These are phyloP conservation scores for Ramaria sp. DNA, from an alignment of 768 basidiomycete genomes.

Conservation along the genomic window DNA sequence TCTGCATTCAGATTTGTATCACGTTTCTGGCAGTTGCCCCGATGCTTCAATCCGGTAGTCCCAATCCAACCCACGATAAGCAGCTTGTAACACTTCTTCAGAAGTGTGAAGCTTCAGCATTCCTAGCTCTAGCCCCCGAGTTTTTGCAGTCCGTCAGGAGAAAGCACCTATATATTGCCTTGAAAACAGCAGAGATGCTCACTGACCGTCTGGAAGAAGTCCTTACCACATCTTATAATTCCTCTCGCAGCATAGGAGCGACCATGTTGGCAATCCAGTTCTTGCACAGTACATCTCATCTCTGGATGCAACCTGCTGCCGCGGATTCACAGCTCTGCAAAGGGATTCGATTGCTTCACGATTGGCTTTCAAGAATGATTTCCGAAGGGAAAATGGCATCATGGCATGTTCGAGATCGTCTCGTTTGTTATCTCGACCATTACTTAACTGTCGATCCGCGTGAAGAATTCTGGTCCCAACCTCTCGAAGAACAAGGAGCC, in stretches of 20 bases:
- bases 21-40: constrained; percentile 54
- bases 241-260: constrained; percentile 40
- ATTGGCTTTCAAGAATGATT: constrained; percentile 41
- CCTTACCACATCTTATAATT: constrained; percentile 37
- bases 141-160: constrained; percentile 45
- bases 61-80: constrained; percentile 51
- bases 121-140: constrained; percentile 46
- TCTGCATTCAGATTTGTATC: constrained; percentile 30
- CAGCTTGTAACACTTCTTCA: constrained; percentile 44
- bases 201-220: constrained; percentile 43
- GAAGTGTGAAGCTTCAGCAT: constrained; percentile 38
- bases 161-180: constrained; percentile 41
- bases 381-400: constrained; percentile 31
- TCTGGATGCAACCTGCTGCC: constrained; percentile 32
- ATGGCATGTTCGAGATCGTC: constrained; percentile 59
- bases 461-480: constrained; percentile 35
- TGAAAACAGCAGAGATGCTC: constrained; percentile 39
- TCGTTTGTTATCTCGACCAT: constrained; percentile 52
- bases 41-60: constrained; percentile 45
- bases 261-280: constrained; percentile 48
- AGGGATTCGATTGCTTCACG: constrained; percentile 37
- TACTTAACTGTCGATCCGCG: constrained; percentile 52
- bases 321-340: constrained; percentile 25
- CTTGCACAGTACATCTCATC: constrained; percentile 48
- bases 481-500: constrained; percentile 13